A percentile compares a stretch with the other conserved stretches of the same genome.
Conservation (phyloP, 441 rosid species). For the Euphorbia corollata region DNA sequence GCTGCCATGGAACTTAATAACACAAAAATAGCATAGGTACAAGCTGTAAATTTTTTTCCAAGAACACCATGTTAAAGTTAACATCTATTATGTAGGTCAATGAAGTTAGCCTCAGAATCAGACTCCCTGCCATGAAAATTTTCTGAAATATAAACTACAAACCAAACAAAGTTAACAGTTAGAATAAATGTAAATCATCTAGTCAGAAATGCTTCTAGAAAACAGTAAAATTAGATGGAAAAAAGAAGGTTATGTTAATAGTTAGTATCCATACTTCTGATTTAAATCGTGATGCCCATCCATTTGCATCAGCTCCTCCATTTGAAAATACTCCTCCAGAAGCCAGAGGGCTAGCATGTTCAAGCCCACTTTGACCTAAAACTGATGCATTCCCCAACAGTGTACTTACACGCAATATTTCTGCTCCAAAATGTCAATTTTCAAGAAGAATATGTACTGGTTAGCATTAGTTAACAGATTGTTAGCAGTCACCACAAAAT, state of each 20-base stretch:
- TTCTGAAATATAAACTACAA: conserved; percentile 31
- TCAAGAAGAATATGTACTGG: conserved; percentile 92
- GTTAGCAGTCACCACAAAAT: conserved; percentile 66
- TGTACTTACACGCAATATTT: conserved; percentile 98
- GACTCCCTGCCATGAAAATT: conserved; percentile 44
- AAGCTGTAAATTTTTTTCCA: conserved; percentile 25
- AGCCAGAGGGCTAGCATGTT: conserved; percentile 93
- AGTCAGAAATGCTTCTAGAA: conserved; percentile 54
- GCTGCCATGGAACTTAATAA: background rate
- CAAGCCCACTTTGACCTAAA: conserved; percentile 99
- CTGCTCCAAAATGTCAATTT: conserved; percentile 99
- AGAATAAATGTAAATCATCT: conserved; percentile 38
- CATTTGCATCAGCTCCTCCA: conserved; percentile 89
- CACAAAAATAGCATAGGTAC: background rate
- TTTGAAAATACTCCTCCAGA: conserved; percentile 93
- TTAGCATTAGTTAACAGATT: conserved; percentile 80
- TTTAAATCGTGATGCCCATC: conserved; percentile 94
- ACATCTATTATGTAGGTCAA: conserved; percentile 28
- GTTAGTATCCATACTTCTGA: conserved; percentile 99
- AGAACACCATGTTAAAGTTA: conserved; percentile 26
- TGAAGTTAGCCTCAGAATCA: conserved; percentile 43
- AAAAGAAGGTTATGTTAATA: conserved; percentile 88
- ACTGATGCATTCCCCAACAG: conserved; percentile 99
- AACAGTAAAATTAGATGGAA: conserved; percentile 58
- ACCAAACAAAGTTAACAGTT: conserved; percentile 48